phyloP scores from a whole-genome alignment of 1,139 yeast species.

The Sugiyamaella xylanicola region DNA sequence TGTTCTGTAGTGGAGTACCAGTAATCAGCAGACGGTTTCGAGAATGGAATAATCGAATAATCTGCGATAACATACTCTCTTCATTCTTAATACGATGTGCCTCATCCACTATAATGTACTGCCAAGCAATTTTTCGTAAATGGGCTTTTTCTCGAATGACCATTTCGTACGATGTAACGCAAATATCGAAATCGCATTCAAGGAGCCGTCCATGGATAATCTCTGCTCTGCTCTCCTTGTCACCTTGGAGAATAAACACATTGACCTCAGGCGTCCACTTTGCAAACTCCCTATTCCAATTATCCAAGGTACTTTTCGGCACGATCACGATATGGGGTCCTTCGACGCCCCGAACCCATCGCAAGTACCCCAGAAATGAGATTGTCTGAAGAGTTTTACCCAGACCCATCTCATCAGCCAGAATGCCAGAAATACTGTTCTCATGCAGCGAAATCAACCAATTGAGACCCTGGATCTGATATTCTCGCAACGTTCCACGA shows the following conservation, averaged over 20 bases:
- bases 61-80: constrained; percentile 87
- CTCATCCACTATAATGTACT: constrained; percentile 90
- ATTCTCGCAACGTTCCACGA: constrained; percentile 43
- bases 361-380: constrained; percentile 82
- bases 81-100: constrained; percentile 97
- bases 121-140: constrained; percentile 86
- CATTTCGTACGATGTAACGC: constrained; percentile 89
- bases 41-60: constrained; percentile 83
- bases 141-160: constrained; percentile 85
- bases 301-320: constrained; percentile 92
- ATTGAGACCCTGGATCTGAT: constrained; percentile 90
- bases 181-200: constrained; percentile 83
- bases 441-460: constrained; percentile 86
- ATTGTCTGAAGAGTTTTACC: constrained; percentile 96
- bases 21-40: constrained; percentile 84
- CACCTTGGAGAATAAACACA: constrained; percentile 83
- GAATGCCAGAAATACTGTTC: constrained; percentile 82
- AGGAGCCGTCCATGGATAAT: constrained; percentile 62
- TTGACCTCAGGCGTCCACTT: constrained; percentile 97
- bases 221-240: constrained; percentile 69
- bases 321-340: constrained; percentile 94
- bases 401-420: constrained; percentile 98
- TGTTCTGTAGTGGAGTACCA: constrained; percentile 95
- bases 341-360: constrained; percentile 70
- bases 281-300: constrained; percentile 92